Evolutionary conservation across 768 basidiomycete species (phyloP).

Genomic region (Psilocybe cyanescens): DNA sequence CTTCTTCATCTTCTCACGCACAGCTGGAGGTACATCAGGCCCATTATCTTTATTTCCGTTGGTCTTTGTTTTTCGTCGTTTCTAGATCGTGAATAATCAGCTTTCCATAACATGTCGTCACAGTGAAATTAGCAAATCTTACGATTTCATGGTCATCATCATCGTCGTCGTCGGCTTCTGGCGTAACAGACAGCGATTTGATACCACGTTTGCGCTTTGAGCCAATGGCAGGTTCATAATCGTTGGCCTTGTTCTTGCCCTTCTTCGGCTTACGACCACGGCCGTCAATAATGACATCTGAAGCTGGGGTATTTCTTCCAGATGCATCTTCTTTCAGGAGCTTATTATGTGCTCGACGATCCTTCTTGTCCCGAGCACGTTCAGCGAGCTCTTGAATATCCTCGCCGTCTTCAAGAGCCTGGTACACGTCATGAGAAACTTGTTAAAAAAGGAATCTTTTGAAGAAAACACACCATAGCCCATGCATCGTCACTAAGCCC

Average conservation of each 20-base stretch:
- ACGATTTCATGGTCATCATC: slow-evolving; percentile 77
- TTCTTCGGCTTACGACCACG: slow-evolving; percentile 74
- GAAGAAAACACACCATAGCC: slow-evolving; percentile 65
- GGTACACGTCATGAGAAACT: background rate
- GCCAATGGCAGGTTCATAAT: slow-evolving; percentile 50
- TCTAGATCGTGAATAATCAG: slow-evolving; percentile 45
- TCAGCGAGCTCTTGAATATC: slow-evolving; percentile 77
- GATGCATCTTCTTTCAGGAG: slow-evolving; percentile 57
- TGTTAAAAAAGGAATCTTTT: background rate
- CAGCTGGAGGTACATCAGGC: slow-evolving; percentile 56
- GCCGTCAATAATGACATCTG: slow-evolving; percentile 52
- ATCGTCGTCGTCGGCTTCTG: slow-evolving; percentile 60
- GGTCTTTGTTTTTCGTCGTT: slow-evolving; percentile 80
- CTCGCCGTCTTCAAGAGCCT: slow-evolving; percentile 84
- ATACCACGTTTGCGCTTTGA: slow-evolving; percentile 79
- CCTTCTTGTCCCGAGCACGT: slow-evolving; percentile 64
- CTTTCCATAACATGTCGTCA: background rate
- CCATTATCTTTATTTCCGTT: slow-evolving; percentile 31
- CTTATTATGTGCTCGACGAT: slow-evolving; percentile 63
- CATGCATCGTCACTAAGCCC: slow-evolving; percentile 94
- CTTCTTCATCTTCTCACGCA: slow-evolving; percentile 83
- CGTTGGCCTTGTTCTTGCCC: slow-evolving; percentile 61
- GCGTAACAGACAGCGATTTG: slow-evolving; percentile 79
- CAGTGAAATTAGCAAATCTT: slow-evolving; percentile 27
- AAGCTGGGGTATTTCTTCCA: slow-evolving; percentile 65